phyloP scores from a whole-genome alignment of 257 asterid genomes.

The Lavandula angustifolia region DNA sequence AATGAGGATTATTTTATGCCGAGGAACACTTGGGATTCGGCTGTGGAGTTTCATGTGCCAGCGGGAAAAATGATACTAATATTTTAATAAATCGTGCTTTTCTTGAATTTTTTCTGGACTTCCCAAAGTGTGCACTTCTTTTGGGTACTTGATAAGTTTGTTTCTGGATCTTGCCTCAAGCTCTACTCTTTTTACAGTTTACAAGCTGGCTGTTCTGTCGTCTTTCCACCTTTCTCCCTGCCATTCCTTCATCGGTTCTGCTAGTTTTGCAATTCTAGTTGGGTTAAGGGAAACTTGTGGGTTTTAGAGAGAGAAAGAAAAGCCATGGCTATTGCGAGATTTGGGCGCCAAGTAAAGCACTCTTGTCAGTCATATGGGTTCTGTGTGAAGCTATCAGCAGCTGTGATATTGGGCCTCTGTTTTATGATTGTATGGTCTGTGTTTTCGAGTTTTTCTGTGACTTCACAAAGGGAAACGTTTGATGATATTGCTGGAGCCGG shows the following conservation, averaged over 20 bases:
- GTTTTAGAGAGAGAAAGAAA: conserved; percentile 30
- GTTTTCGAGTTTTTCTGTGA: conserved; percentile 72
- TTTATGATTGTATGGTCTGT: conserved; percentile 81
- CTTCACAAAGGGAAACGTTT: conserved; percentile 76
- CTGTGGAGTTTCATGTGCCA: no score
- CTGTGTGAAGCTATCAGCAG: conserved; percentile 64
- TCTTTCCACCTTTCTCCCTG: conserved; percentile 22
- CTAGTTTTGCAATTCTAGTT: conserved; percentile 13
- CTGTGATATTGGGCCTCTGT: conserved; percentile 75
- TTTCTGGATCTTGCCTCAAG: conserved; percentile 50
- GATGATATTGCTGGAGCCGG: conserved; percentile 81
- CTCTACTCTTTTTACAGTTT: conserved; percentile 37
- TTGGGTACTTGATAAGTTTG: conserved; percentile 25
- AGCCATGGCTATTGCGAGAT: conserved; percentile 71
- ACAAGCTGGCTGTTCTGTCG: conserved; percentile 34
- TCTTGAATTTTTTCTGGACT: background rate
- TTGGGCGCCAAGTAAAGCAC: conserved; percentile 85
- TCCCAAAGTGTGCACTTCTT: background rate
- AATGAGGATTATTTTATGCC: no score
- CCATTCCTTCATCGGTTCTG: conserved; percentile 27
- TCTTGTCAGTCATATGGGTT: conserved; percentile 79
- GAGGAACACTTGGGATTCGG: no score
- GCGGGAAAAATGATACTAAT: no score
- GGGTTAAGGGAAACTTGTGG: conserved; percentile 28
- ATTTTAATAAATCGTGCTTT: no score